A percentile compares a stretch with the other conserved stretches of the same genome.
These are phyloP conservation scores for Solanum virginianum DNA, from an alignment of 257 asterid species.

Conservation along the genomic window DNA sequence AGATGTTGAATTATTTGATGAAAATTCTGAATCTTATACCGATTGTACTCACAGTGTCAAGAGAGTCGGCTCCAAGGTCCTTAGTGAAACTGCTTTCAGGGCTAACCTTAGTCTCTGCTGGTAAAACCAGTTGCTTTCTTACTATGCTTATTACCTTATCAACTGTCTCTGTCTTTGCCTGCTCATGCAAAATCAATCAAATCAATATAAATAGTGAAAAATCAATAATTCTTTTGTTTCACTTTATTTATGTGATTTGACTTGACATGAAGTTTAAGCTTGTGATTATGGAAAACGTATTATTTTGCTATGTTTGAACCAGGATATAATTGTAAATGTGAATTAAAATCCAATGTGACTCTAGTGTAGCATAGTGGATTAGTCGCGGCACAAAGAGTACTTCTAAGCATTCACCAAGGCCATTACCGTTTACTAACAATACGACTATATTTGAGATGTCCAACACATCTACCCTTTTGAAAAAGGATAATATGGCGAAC, in stretches of 20 bases:
- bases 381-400: neutral
- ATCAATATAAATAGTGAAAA: neutral
- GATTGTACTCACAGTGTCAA: constrained; percentile 42
- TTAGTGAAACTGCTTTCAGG: constrained; percentile 34
- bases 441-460: neutral
- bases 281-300: fast-evolving
- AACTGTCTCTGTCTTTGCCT: constrained; percentile 64
- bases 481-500: neutral
- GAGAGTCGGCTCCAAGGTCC: constrained; percentile 78
- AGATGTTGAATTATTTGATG: neutral
- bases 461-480: neutral
- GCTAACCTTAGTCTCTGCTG: constrained; percentile 32
- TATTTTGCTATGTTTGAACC: neutral
- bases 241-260: neutral
- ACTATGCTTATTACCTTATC: constrained; percentile 54
- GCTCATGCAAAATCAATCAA: neutral
- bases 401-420: neutral
- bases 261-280: neutral
- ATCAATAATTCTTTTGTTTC: neutral
- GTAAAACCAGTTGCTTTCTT: constrained; percentile 52
- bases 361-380: neutral
- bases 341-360: neutral
- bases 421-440: neutral
- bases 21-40: neutral
- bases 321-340: neutral